Percentiles rank a stretch among this genome's conserved stretches.
These are phyloP conservation scores for Aspergillus funiculosus DNA, from an alignment of 495 filamentous ascomycete species.

Conservation along the genomic window DNA sequence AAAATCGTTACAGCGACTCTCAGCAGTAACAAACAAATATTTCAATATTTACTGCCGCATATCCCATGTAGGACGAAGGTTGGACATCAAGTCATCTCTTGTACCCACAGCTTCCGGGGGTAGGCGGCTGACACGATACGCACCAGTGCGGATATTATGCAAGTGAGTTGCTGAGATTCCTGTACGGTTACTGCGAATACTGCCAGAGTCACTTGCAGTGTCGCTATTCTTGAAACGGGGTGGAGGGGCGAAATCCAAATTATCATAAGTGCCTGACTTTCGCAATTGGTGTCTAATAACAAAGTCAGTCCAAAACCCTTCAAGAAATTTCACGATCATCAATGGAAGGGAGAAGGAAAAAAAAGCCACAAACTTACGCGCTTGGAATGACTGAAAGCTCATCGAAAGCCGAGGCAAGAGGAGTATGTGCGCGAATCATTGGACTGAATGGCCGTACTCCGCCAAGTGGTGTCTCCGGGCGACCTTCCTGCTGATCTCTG, in stretches of 20 bases:
- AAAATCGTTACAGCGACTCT: conserved; percentile 29
- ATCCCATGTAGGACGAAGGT: conserved; percentile 74
- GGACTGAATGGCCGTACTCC: conserved; percentile 69
- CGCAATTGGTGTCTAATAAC: conserved; percentile 66
- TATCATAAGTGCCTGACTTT: conserved; percentile 85
- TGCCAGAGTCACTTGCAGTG: conserved; percentile 73
- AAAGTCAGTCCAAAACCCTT: conserved; percentile 29
- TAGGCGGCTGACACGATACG: conserved; percentile 82
- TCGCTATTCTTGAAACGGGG: conserved; percentile 73
- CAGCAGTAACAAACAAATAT: conserved; percentile 6
- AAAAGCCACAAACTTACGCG: conserved; percentile 67
- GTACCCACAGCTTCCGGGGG: conserved; percentile 80
- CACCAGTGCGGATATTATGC: conserved; percentile 77
- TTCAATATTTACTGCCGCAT: conserved; percentile 41
- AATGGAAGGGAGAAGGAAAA: not conserved
- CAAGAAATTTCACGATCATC: too few species aligned
- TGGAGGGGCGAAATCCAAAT: conserved; percentile 91
- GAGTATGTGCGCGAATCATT: conserved; percentile 62
- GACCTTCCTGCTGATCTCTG: conserved; percentile 62
- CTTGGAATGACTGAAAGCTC: conserved; percentile 81
- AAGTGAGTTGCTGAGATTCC: conserved; percentile 68
- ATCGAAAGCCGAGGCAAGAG: conserved; percentile 76
- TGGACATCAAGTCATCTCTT: conserved; percentile 60
- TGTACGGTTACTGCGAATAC: conserved; percentile 78
- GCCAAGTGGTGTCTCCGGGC: conserved; percentile 75